phyloP scores from a whole-genome alignment of 2,329 filamentous ascomycete genomes.

The Colletotrichum echinochloae region DNA sequence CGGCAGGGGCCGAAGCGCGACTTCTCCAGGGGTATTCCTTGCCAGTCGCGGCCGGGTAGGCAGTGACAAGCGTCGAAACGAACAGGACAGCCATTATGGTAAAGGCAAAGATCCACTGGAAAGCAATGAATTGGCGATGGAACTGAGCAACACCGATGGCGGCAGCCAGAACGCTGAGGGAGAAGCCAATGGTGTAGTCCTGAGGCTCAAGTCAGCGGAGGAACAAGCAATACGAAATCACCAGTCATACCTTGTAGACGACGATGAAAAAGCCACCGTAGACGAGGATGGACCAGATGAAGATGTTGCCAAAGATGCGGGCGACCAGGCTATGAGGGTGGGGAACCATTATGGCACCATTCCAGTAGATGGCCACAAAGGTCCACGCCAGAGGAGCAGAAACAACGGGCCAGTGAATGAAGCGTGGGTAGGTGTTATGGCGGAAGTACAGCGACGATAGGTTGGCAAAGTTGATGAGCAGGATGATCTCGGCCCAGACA shows the following conservation, averaged over 20 bases:
- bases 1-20: conserved; percentile 54
- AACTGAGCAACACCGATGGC: conserved; percentile 85
- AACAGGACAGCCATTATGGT: conserved; percentile 83
- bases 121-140: conserved; percentile 75
- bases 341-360: conserved; percentile 84
- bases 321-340: conserved; percentile 74
- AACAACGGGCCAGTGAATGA: conserved; percentile 81
- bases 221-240: neutral
- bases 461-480: conserved; percentile 86
- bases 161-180: conserved; percentile 77
- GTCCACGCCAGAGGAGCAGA: conserved; percentile 87
- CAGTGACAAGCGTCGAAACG: conserved; percentile 73
- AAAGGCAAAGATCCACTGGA: conserved; percentile 96
- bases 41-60: conserved; percentile 73
- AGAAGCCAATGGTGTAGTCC: conserved; percentile 84
- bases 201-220: conserved; percentile 43
- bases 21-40: conserved; percentile 64
- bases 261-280: conserved; percentile 83
- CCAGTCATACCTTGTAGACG: conserved; percentile 71
- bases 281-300: conserved; percentile 85
- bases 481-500: conserved; percentile 78
- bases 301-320: conserved; percentile 86
- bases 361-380: conserved; percentile 89
- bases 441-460: conserved; percentile 84
- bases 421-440: conserved; percentile 76